Base-by-base conservation (phyloP, 805 yeast genomes). In the Metschnikowia similis region DNA sequence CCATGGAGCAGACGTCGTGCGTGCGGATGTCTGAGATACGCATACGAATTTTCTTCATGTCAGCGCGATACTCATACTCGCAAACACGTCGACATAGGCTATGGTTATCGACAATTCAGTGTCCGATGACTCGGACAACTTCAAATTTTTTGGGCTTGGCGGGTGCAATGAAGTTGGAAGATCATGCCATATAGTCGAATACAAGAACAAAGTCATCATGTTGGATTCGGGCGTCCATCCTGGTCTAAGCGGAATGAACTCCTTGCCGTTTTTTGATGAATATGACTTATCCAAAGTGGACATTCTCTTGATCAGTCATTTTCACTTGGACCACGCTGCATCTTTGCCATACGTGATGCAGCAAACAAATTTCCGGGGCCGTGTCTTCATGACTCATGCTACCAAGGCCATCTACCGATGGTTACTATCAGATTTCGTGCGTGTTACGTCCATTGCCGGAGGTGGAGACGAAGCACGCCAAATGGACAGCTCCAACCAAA, bases 111-210 rank as follows among this genome's bases (percentile, higher is more conserved):
- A 51, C 42, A 48, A 35, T 36, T 45, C 51, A 17, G 51, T 50
- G 11, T 32, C 50, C 10, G 72, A 70, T 47, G 71, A 64, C 48
- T 58, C 70, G 42, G 77, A 73, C 31, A 64, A 64, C 56, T 73
- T 74, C 62, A 81, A 81, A 64, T 94, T 94, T 71, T 81, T 87
- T 53, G 91, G 96, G 26, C 77, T 94, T 6, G 99, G 99, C 7
- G 99, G 98, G n/a, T 96, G 98, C 55, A 89, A 87, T 58, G 99
- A 94, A 66, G 99, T 94, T 6, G 99, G 99, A 3, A 72, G 99
- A 52, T 89, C 97, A 32, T 92, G 98, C 63, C 99, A 94, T 63
- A 84, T 94, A 40, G 74, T 94, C 31, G 91, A 87, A 57, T 94
- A 86, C 69, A 90, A 89, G 64, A 97, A 96, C 50, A 92, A 94